Evolutionary conservation across 352 stramenopile species (phyloP).

Genomic region (Thalassiosira oceanica): DNA sequence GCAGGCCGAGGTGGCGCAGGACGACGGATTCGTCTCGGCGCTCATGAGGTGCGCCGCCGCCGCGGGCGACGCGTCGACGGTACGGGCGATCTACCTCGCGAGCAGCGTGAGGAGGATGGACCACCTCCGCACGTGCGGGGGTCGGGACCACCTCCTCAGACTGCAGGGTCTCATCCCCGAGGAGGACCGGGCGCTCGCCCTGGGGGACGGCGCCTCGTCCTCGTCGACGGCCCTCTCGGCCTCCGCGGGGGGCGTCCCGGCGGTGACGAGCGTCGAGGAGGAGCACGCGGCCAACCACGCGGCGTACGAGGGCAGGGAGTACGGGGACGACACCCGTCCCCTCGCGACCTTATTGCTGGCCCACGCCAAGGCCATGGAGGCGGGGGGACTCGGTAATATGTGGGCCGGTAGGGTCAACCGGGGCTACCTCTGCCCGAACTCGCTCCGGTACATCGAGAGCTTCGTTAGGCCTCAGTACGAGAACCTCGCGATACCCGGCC

Average conservation of each 20-base stretch:
- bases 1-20: slow-evolving; percentile 69
- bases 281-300: slow-evolving; percentile 37
- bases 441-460: slow-evolving; percentile 62
- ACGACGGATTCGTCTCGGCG: slow-evolving; percentile 76
- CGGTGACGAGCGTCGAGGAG: slow-evolving; percentile 34
- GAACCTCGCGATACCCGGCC: slow-evolving; percentile 68
- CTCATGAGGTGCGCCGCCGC: slow-evolving; percentile 74
- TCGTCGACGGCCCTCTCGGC: neutral
- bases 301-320: slow-evolving; percentile 68
- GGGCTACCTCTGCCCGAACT: slow-evolving; percentile 76
- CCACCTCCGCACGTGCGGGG: slow-evolving; percentile 73
- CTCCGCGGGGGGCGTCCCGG: neutral
- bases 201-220: neutral
- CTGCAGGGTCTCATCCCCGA: slow-evolving; percentile 51
- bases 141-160: slow-evolving; percentile 58
- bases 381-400: slow-evolving; percentile 65
- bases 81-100: slow-evolving; percentile 74
- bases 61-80: slow-evolving; percentile 72
- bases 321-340: slow-evolving; percentile 69
- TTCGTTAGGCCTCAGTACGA: slow-evolving; percentile 56
- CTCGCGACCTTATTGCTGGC: slow-evolving; percentile 64
- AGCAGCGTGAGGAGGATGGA: slow-evolving; percentile 70
- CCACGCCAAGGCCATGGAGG: slow-evolving; percentile 65
- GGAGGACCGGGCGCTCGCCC: neutral
- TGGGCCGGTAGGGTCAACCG: slow-evolving; percentile 70